These are phyloP conservation scores for Macrophomina phaseolina DNA, from an alignment of 2,329 filamentous ascomycete genomes.

Conservation along the genomic window DNA sequence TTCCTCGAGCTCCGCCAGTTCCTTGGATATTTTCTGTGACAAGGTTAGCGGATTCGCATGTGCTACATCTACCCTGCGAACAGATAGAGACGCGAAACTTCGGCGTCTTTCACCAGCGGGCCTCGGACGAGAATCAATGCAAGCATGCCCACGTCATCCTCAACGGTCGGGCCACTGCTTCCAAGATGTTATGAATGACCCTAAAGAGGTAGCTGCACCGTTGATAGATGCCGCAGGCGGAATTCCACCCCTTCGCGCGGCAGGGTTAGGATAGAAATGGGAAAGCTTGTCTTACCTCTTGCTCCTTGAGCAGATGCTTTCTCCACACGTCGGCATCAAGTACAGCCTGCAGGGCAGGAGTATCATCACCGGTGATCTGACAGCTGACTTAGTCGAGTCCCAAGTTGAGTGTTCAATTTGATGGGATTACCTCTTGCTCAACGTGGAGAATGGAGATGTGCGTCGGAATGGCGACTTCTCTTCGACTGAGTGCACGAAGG, in stretches of 20 bases:
- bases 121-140: too few relatives aligned
- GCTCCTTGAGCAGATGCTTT: conserved; percentile 89
- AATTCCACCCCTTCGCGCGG: too few relatives aligned
- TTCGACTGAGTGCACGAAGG: conserved; percentile 84
- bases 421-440: conserved; percentile 79
- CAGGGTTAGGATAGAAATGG: not conserved
- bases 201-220: too few relatives aligned
- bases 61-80: too few relatives aligned
- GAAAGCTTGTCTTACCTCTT: conserved; percentile 65
- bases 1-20: conserved; percentile 76
- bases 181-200: too few relatives aligned
- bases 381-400: not conserved
- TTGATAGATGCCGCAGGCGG: too few relatives aligned
- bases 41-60: conserved; percentile 27
- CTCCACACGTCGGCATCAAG: conserved; percentile 98
- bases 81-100: too few relatives aligned
- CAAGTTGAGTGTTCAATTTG: not conserved
- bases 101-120: too few relatives aligned
- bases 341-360: conserved; percentile 90
- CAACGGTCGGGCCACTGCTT: too few relatives aligned
- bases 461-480: conserved; percentile 93
- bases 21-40: conserved; percentile 71
- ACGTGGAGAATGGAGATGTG: conserved; percentile 99
- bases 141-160: too few relatives aligned
- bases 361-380: conserved; percentile 92